Conservation (phyloP, 2,329 filamentous ascomycete species). For the Cercospora zeae-maydis region DNA sequence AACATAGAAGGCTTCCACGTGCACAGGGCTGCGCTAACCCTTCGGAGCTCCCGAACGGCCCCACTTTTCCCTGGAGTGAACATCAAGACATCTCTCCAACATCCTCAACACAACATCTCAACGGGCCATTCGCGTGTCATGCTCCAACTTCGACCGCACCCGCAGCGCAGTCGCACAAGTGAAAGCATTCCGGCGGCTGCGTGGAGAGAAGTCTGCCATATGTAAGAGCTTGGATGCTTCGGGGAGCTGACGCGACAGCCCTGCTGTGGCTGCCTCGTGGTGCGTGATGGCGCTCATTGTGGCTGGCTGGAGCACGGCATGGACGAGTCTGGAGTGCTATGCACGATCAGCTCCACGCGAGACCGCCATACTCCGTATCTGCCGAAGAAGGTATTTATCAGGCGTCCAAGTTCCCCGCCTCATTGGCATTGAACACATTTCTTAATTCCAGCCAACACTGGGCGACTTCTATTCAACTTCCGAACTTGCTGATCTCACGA, state of each 20-base stretch:
- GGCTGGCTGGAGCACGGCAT: conserved; percentile 1
- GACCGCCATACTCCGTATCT: neutral
- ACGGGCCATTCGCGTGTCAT: neutral
- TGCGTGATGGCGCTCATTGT: conserved; percentile 4
- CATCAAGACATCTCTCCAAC: neutral
- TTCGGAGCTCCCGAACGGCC: neutral
- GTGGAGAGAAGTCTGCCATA: neutral
- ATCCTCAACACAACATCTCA: too few relatives aligned
- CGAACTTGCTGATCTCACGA: neutral
- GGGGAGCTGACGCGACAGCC: neutral
- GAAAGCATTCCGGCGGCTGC: neutral
- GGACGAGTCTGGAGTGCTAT: neutral
- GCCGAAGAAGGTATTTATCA: neutral
- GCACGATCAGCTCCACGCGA: neutral
- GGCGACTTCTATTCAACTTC: neutral
- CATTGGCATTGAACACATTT: neutral
- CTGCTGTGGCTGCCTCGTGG: conserved; percentile 5
- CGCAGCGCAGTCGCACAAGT: too few relatives aligned
- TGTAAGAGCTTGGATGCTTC: neutral
- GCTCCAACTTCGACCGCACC: neutral
- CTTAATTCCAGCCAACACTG: neutral
- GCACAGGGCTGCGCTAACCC: neutral
- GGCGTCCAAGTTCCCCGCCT: neutral
- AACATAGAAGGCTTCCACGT: neutral
- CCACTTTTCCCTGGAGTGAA: neutral